These are phyloP conservation scores for Peronosclerospora sorghi DNA, from an alignment of 352 stramenopile genomes.

Conservation along the genomic window DNA sequence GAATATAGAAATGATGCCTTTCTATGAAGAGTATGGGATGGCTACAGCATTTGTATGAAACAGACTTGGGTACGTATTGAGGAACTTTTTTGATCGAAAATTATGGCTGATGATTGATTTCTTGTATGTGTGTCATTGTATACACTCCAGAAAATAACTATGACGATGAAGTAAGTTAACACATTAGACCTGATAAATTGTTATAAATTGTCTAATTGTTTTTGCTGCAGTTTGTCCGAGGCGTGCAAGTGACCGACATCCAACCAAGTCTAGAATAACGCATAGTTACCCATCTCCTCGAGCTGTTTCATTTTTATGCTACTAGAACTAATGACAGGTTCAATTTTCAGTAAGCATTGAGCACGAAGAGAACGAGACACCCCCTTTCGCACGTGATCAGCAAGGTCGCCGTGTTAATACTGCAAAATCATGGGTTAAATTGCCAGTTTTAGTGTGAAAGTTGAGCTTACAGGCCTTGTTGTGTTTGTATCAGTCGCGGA, in stretches of 20 bases:
- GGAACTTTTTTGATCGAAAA: not conserved
- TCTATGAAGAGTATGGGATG: conserved; percentile 84
- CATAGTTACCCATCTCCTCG: conserved; percentile 15
- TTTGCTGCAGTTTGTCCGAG: conserved; percentile 20
- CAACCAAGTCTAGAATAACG: conserved; percentile 25
- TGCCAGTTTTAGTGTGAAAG: conserved; percentile 3
- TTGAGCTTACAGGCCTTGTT: too few species aligned
- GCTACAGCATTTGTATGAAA: conserved; percentile 81
- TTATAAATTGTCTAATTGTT: not conserved
- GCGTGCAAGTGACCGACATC: conserved; percentile 19
- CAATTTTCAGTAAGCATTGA: conserved; percentile 41
- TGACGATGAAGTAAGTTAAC: conserved; percentile 31
- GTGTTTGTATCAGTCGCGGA: conserved; percentile 31
- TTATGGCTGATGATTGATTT: not conserved
- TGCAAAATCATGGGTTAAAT: conserved; percentile 17
- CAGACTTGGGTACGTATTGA: conserved; percentile 51
- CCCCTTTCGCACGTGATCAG: conserved; percentile 13
- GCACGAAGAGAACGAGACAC: conserved; percentile 23
- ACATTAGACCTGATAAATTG: not conserved
- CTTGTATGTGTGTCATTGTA: conserved; percentile 6
- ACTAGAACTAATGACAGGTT: too few species aligned
- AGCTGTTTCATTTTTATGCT: too few species aligned
- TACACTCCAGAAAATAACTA: conserved; percentile 36
- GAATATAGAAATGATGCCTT: conserved; percentile 34
- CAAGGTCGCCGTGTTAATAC: conserved; percentile 11